phyloP scores from a whole-genome alignment of 1,284 basidiomycete genomes.

The Termitomyces sp. region DNA sequence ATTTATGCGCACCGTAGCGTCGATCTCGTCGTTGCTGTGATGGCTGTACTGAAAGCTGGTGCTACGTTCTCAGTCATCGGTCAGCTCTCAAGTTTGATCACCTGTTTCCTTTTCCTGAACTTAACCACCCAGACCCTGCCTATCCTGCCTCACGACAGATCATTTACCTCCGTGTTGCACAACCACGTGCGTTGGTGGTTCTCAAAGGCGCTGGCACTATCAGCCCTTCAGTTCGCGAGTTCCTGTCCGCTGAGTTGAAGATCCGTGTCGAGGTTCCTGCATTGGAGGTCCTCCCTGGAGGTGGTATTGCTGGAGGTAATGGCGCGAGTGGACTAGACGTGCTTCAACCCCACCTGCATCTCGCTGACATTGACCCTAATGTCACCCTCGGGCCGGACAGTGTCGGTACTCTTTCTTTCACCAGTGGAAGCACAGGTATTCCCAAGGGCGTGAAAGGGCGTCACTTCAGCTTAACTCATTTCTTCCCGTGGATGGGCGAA shows the following conservation, averaged over 20 bases:
- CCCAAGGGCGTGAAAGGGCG: slow-evolving; percentile 96
- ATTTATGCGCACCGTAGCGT: slow-evolving; percentile 98
- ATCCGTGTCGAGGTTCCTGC: slow-evolving; percentile 94
- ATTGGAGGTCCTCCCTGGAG: slow-evolving; percentile 66
- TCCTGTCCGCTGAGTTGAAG: slow-evolving; percentile 74
- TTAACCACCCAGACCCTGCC: slow-evolving; percentile 71
- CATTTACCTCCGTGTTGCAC: slow-evolving; percentile 93
- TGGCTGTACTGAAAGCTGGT: slow-evolving; percentile 96
- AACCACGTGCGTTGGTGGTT: slow-evolving; percentile 89
- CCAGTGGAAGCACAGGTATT: slow-evolving; percentile 95
- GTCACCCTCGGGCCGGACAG: slow-evolving; percentile 92
- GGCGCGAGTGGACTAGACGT: slow-evolving; percentile 43
- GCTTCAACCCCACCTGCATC: slow-evolving; percentile 45
- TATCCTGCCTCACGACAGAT: slow-evolving; percentile 94
- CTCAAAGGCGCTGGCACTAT: slow-evolving; percentile 89
- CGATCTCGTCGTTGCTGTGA: slow-evolving; percentile 94
- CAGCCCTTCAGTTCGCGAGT: slow-evolving; percentile 79
- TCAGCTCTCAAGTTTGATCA: slow-evolving; percentile 31
- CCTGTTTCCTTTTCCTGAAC: neutral
- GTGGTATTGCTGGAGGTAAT: slow-evolving; percentile 66
- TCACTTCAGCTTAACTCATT: slow-evolving; percentile 96
- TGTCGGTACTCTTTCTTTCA: slow-evolving; percentile 93
- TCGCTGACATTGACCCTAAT: slow-evolving; percentile 72
- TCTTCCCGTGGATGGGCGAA: slow-evolving; percentile 99
- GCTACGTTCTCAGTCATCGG: slow-evolving; percentile 98